phyloP scores from a whole-genome alignment of 2,329 filamentous ascomycete genomes.

The Mycosphaerelloides madeirae region DNA sequence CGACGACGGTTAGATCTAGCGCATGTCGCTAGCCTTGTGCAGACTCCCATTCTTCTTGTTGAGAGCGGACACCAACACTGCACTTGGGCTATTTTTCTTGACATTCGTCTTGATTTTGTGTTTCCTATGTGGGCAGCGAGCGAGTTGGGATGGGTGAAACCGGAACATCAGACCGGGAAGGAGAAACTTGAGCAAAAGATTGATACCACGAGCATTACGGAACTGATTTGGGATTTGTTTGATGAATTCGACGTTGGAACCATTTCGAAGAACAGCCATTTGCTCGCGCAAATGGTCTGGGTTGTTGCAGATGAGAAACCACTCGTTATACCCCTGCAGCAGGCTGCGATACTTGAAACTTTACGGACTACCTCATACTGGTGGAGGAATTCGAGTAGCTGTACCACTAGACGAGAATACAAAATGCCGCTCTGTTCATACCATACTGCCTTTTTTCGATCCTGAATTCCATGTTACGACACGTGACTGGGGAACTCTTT shows the following conservation, averaged over 20 bases:
- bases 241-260: slow-evolving; percentile 12
- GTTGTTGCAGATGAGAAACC: slow-evolving; percentile 9
- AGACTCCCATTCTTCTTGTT: slow-evolving; percentile 2
- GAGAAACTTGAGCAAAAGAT: not conserved
- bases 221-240: slow-evolving; percentile 1
- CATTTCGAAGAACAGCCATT: not conserved
- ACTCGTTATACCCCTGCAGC: slow-evolving; percentile 22
- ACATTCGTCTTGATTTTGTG: not conserved
- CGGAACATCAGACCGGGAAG: not conserved
- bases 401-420: slow-evolving; percentile 5
- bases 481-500: too few species aligned
- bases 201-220: slow-evolving; percentile 9
- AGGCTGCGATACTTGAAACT: slow-evolving; percentile 3
- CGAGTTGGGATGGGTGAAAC: not conserved
- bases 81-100: too few species aligned
- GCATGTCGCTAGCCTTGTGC: slow-evolving; percentile 1
- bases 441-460: too few species aligned
- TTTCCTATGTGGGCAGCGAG: slow-evolving; percentile 2
- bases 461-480: too few species aligned
- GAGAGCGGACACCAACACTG: too few species aligned
- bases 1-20: slow-evolving; percentile 8
- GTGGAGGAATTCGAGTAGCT: not conserved
- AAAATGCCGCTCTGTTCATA: not conserved
- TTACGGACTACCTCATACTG: too few species aligned
- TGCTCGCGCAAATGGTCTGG: slow-evolving; percentile 13